Percentiles rank a stretch among this genome's conserved stretches.
phyloP scores from a whole-genome alignment of 768 basidiomycete species.

The Naganishia antarctica region DNA sequence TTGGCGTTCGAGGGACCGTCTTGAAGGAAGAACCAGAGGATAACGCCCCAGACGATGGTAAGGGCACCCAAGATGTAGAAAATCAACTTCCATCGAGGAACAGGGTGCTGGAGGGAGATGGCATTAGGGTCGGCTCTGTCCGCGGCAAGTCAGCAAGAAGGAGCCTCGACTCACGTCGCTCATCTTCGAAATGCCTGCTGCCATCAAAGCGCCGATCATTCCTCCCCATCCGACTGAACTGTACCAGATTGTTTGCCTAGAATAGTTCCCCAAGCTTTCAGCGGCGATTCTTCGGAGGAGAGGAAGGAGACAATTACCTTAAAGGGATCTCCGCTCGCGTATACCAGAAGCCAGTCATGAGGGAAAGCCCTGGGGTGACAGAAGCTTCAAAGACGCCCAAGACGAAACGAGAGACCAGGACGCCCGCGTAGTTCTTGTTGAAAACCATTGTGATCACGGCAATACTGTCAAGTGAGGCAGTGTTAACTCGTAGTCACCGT shows the following conservation, averaged over 20 bases:
- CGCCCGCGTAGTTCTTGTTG: constrained; percentile 41
- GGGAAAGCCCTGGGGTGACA: constrained; percentile 47
- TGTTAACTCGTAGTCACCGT: no score
- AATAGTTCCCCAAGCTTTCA: no score
- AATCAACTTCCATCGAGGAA: constrained; percentile 39
- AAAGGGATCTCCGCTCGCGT: constrained; percentile 43
- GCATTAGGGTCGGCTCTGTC: no score
- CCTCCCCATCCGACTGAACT: constrained; percentile 47
- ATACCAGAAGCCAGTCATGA: constrained; percentile 49
- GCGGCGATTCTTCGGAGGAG: no score
- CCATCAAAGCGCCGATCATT: constrained; percentile 49
- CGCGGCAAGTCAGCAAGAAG: no score
- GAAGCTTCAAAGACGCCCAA: constrained; percentile 48
- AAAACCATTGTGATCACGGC: constrained; percentile 43
- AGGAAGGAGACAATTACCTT: no score
- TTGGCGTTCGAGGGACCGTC: constrained; percentile 46
- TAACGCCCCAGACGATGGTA: constrained; percentile 42
- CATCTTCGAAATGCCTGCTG: constrained; percentile 41
- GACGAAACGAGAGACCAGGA: constrained; percentile 48
- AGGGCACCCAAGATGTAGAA: constrained; percentile 47
- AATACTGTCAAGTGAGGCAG: not conserved
- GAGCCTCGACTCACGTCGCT: not conserved
- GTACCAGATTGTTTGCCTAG: constrained; percentile 49
- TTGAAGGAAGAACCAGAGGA: constrained; percentile 49
- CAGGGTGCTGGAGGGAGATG: constrained; percentile 22